Evolutionary conservation across 192 early-diverging fungal genomes (phyloP).

Genomic region (Coemansia sp.): DNA sequence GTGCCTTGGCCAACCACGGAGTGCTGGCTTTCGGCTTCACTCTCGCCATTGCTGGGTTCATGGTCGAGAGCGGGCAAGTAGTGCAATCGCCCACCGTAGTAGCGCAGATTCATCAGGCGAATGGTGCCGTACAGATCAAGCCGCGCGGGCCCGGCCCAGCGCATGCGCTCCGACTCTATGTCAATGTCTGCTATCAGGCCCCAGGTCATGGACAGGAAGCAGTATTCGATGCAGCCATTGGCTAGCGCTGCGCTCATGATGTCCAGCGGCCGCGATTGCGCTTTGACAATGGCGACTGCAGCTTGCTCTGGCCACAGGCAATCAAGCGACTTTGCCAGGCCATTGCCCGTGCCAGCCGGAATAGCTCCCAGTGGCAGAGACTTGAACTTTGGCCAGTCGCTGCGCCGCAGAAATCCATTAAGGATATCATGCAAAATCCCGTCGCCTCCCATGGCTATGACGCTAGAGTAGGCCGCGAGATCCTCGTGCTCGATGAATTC

Average conservation of each 20-base stretch:
- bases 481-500: conserved; percentile 43
- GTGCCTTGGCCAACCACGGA: not conserved
- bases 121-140: conserved; percentile 54
- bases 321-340: conserved; percentile 53
- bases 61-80: conserved; percentile 53
- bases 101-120: conserved; percentile 62
- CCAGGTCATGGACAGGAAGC: conserved; percentile 62
- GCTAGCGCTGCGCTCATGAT: conserved; percentile 59
- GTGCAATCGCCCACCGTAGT: conserved; percentile 63
- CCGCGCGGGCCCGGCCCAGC: conserved; percentile 56
- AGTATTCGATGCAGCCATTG: conserved; percentile 50
- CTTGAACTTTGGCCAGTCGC: conserved; percentile 47
- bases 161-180: conserved; percentile 63
- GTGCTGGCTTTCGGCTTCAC: not conserved
- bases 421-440: conserved; percentile 54
- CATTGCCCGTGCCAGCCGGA: conserved; percentile 53
- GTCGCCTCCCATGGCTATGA: conserved; percentile 52
- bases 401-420: conserved; percentile 47
- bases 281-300: conserved; percentile 59
- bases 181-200: conserved; percentile 63
- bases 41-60: not conserved
- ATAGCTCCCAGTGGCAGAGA: conserved; percentile 45
- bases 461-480: conserved; percentile 31
- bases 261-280: conserved; percentile 54
- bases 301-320: conserved; percentile 52